These are phyloP conservation scores for Taiozyma onychis DNA, from an alignment of 1,139 yeast species.

Conservation along the genomic window DNA sequence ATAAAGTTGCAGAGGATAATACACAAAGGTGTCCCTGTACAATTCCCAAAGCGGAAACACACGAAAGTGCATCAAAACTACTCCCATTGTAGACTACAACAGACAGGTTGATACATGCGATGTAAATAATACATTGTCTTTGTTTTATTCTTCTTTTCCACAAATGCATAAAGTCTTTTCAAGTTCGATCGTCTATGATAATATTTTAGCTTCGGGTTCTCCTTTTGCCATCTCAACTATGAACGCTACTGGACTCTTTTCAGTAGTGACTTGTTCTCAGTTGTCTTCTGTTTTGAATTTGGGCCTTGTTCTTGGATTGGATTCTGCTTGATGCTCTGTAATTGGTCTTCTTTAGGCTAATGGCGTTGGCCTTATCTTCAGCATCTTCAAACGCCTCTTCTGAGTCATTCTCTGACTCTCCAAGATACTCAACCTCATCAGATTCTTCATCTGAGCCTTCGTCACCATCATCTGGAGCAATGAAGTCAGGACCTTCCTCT, in stretches of 20 bases:
- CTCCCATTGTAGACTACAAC: background rate
- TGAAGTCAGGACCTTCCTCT: constrained; percentile 4
- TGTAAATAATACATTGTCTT: background rate
- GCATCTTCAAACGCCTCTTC: constrained; percentile 17
- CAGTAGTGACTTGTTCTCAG: constrained; percentile 10
- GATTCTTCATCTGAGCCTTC: constrained; percentile 2
- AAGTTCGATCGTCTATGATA: background rate
- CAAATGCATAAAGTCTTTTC: background rate
- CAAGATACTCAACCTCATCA: constrained; percentile 11
- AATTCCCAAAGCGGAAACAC: background rate
- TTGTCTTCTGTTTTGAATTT: constrained; percentile 18
- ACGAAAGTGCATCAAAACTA: background rate
- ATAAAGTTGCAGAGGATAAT: background rate
- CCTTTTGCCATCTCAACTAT: too few species aligned
- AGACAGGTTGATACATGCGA: background rate
- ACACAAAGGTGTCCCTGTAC: background rate
- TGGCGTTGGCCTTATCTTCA: constrained; percentile 14
- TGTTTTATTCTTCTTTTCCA: background rate
- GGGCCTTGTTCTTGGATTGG: constrained; percentile 19
- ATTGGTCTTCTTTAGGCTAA: constrained; percentile 12
- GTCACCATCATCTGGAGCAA: constrained; percentile 3
- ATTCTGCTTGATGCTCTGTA: constrained; percentile 18
- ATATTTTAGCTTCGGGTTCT: background rate
- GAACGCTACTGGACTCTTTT: background rate
- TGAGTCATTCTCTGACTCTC: constrained; percentile 9